A percentile compares a stretch with the other conserved stretches of the same genome.
phyloP scores from a whole-genome alignment of 1,284 basidiomycete genomes.

The Neolentinus lepideus region DNA sequence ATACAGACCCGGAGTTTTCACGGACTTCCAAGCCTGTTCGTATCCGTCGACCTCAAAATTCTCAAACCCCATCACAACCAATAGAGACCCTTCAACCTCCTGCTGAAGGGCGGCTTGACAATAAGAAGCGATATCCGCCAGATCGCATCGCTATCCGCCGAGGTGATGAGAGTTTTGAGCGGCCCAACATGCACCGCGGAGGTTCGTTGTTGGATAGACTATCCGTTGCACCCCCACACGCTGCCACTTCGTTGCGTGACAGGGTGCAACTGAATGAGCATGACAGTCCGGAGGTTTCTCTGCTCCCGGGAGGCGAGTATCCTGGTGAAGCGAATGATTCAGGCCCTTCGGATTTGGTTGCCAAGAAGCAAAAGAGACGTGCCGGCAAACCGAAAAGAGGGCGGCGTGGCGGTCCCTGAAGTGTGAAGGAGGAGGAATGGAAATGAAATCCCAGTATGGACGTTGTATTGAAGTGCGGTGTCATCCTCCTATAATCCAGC shows the following conservation, averaged over 20 bases:
- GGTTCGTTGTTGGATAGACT: constrained; percentile 12
- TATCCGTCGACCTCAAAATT: neutral
- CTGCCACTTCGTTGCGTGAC: constrained; percentile 6
- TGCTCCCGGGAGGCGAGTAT: neutral
- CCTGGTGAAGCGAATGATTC: constrained; percentile 4
- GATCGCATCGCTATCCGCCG: neutral
- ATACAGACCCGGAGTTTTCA: neutral
- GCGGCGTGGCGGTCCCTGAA: neutral
- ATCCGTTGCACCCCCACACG: constrained; percentile 3
- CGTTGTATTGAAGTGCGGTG: neutral
- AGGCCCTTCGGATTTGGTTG: neutral
- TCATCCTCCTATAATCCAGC: neutral
- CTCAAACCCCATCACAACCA: neutral
- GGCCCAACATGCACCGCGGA: constrained; percentile 5
- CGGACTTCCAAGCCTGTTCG: neutral
- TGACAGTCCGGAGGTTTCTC: constrained; percentile 2
- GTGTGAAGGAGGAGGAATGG: neutral
- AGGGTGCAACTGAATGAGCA: constrained; percentile 7
- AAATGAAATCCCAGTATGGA: neutral
- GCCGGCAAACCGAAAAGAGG: constrained; percentile 9
- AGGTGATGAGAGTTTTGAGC: neutral
- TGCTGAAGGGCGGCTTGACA: neutral
- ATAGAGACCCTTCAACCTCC: neutral
- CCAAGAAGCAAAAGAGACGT: constrained; percentile 6
- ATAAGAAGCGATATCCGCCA: neutral